Percentiles rank a stretch among this genome's conserved stretches.
phyloP scores from a whole-genome alignment of 805 yeast species.

The Cyberlindnera sargentensis region DNA sequence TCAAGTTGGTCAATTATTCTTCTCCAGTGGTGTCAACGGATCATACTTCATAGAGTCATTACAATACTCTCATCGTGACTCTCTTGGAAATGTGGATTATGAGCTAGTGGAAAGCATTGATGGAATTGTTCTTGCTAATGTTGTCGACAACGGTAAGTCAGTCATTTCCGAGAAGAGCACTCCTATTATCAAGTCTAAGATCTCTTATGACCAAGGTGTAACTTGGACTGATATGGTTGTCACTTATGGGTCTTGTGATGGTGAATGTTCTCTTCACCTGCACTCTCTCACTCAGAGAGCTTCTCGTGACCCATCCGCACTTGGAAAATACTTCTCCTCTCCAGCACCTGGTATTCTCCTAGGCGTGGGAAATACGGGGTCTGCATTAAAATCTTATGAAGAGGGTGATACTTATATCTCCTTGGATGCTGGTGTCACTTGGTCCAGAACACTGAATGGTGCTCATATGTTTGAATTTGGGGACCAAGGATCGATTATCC shows the following conservation, averaged over 20 bases:
- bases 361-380: conserved; percentile 36
- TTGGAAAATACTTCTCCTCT: conserved; percentile 30
- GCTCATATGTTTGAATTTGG: conserved; percentile 57
- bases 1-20: conserved; percentile 26
- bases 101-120: conserved; percentile 42
- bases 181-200: conserved; percentile 22
- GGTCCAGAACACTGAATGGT: conserved; percentile 50
- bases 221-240: conserved; percentile 26
- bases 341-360: conserved; percentile 39
- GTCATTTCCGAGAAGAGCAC: conserved; percentile 5
- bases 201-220: conserved; percentile 33
- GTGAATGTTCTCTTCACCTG: conserved; percentile 27
- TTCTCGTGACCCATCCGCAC: conserved; percentile 12
- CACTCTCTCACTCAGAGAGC: conserved; percentile 29
- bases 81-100: conserved; percentile 27
- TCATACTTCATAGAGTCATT: conserved; percentile 39
- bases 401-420: conserved; percentile 52
- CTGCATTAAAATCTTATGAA: conserved; percentile 16
- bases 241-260: conserved; percentile 19
- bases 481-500: conserved; percentile 68
- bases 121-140: conserved; percentile 54
- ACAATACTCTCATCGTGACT: conserved; percentile 31
- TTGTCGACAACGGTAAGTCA: conserved; percentile 17
- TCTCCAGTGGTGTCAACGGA: conserved; percentile 43
- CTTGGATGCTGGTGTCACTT: conserved; percentile 69